A percentile compares a stretch with the other conserved stretches of the same genome.
Evolutionary conservation across 177 flowering plant species (phyloP).

Genomic region (Telopea speciosissima): DNA sequence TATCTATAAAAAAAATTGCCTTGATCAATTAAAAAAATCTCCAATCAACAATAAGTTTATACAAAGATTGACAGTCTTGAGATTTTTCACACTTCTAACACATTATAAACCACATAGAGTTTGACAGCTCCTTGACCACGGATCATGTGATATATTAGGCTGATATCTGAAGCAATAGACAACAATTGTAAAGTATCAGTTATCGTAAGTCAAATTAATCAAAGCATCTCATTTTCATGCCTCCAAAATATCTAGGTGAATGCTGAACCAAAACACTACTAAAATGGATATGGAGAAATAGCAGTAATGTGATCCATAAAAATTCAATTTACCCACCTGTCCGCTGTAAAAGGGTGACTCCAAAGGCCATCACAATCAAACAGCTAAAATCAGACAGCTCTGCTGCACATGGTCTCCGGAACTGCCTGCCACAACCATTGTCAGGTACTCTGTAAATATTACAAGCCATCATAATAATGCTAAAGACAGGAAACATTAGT

Average conservation of each 20-base stretch:
- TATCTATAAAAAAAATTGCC: constrained; percentile 35
- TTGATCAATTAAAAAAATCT: constrained; percentile 7
- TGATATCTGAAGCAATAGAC: constrained; percentile 65
- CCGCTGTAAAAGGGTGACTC: constrained; percentile 59
- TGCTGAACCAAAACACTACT: background rate
- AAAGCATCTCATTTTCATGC: constrained; percentile 1
- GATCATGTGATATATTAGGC: constrained; percentile 96
- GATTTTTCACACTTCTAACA: constrained; percentile 65
- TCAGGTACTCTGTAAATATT: constrained; percentile 31
- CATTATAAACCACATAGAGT: constrained; percentile 96
- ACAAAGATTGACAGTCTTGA: background rate
- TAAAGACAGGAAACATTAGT: background rate
- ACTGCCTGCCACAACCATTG: constrained; percentile 78
- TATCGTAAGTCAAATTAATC: constrained; percentile 4
- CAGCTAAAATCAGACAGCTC: constrained; percentile 88
- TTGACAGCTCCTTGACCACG: constrained; percentile 98
- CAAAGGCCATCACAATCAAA: constrained; percentile 63
- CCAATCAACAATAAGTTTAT: background rate
- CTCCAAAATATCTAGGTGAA: background rate
- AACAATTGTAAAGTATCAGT: constrained; percentile 4
- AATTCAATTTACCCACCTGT: constrained; percentile 45
- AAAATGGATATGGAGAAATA: background rate
- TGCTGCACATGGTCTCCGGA: constrained; percentile 72
- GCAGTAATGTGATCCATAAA: background rate
- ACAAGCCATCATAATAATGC: background rate